These are phyloP conservation scores for Ophiosphaerella korrae DNA, from an alignment of 2,329 filamentous ascomycete genomes.

Conservation along the genomic window DNA sequence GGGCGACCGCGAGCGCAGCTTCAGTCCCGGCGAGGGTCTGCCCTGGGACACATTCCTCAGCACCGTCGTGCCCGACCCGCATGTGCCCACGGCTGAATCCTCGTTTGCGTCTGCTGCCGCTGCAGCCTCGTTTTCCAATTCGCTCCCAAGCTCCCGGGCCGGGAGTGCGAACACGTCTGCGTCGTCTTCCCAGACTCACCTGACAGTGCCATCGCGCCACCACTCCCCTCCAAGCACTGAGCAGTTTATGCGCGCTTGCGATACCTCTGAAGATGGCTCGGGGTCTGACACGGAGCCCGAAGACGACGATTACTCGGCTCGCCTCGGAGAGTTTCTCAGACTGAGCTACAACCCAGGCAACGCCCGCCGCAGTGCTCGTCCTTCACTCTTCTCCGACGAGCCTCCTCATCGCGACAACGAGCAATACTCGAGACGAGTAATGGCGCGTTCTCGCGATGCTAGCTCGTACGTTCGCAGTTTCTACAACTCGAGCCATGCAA, in stretches of 20 bases:
- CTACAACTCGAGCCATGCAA: conserved; percentile 21
- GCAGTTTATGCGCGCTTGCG: conserved; percentile 59
- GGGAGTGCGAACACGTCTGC: conserved; percentile 51
- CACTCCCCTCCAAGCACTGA: conserved; percentile 32
- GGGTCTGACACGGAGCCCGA: conserved; percentile 61
- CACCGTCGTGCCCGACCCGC: conserved; percentile 80
- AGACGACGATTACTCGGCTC: conserved; percentile 31
- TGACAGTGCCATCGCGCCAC: conserved; percentile 46
- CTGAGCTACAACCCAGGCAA: conserved; percentile 10
- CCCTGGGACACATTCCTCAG: conserved; percentile 81
- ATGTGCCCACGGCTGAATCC: conserved; percentile 77
- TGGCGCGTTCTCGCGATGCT: conserved; percentile 34
- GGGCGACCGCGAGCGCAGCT: conserved; percentile 81
- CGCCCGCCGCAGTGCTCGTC: conserved; percentile 20
- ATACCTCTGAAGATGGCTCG: conserved; percentile 52
- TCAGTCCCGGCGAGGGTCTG: conserved; percentile 65
- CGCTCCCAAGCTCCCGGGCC: conserved; percentile 47
- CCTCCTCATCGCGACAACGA: conserved; percentile 34
- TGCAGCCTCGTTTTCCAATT: conserved; percentile 55
- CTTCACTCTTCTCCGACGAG: conserved; percentile 27
- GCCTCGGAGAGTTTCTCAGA: conserved; percentile 29
- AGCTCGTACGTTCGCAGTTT: conserved; percentile 36
- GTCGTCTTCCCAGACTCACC: conserved; percentile 43
- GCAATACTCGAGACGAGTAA: conserved; percentile 35
- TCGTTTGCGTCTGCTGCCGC: conserved; percentile 76